phyloP scores from a whole-genome alignment of 495 filamentous ascomycete species.

The Polyplosphaeria fusca region DNA sequence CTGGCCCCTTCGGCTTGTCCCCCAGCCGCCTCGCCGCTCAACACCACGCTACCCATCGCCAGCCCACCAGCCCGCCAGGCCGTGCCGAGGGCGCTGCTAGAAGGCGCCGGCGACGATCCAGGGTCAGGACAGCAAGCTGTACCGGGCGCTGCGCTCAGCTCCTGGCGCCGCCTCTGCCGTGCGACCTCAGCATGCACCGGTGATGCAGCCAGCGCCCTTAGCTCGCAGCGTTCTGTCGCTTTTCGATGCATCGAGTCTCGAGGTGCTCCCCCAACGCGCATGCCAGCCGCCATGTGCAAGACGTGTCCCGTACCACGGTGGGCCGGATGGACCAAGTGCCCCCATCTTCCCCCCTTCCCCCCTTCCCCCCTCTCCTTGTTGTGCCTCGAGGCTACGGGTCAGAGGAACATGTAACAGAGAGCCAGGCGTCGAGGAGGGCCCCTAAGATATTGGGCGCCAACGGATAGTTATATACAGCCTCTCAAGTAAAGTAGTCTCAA shows the following conservation, averaged over 20 bases:
- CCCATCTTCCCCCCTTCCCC: slow-evolving; percentile 18
- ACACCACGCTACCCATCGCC: slow-evolving; percentile 2
- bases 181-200: slow-evolving; percentile 24
- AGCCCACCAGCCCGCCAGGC: slow-evolving; percentile 4
- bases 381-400: slow-evolving; percentile 32
- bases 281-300: slow-evolving; percentile 31
- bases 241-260: slow-evolving; percentile 22
- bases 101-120: slow-evolving; percentile 11
- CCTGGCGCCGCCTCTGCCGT: slow-evolving; percentile 17
- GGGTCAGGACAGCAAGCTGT: slow-evolving; percentile 18
- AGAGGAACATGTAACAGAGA: slow-evolving; percentile 29
- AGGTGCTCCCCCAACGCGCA: slow-evolving; percentile 13
- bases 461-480: slow-evolving; percentile 31
- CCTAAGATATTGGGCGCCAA: slow-evolving; percentile 34
- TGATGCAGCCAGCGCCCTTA: slow-evolving; percentile 14
- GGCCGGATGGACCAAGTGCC: slow-evolving; percentile 8
- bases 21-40: slow-evolving; percentile 9
- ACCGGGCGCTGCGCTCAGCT: slow-evolving; percentile 14
- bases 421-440: slow-evolving; percentile 10
- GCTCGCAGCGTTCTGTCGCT: slow-evolving; percentile 26
- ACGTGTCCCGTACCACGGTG: slow-evolving; percentile 23
- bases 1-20: slow-evolving; percentile 19
- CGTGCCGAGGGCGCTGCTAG: not conserved
- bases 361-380: too few relatives aligned
- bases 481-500: slow-evolving; percentile 34